Evolutionary conservation across 257 asterid genomes (phyloP).

Genomic region (Handroanthus guayacan): DNA sequence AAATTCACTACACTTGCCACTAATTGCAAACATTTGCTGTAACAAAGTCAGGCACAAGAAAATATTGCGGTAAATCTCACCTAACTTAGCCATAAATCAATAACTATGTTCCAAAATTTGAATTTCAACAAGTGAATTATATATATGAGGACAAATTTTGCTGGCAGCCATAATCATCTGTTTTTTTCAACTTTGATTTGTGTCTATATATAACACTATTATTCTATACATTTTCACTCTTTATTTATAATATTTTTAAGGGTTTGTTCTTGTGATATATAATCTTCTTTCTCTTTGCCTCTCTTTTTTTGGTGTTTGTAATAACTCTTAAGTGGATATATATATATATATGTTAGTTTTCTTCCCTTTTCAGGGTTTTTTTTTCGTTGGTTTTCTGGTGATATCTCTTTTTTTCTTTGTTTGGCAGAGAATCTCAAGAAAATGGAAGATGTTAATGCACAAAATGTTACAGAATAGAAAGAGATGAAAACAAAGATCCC

Average conservation of each 20-base stretch:
- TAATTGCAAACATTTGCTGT: background rate
- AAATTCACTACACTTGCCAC: background rate
- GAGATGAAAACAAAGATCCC: conserved; percentile 7
- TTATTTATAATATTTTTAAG: background rate
- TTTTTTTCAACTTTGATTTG: no score
- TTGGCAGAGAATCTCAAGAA: no score
- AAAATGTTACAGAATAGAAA: no score
- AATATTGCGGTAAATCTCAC: background rate
- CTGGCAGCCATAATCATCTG: conserved; percentile 26
- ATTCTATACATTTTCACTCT: no score
- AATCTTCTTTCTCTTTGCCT: background rate
- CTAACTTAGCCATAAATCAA: background rate
- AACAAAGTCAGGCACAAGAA: background rate
- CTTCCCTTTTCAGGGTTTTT: background rate
- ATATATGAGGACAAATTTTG: conserved; percentile 4
- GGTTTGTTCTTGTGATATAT: background rate
- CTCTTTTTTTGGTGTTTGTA: background rate
- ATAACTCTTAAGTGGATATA: no score
- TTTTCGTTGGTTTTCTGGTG: background rate
- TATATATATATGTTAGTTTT: background rate
- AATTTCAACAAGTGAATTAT: conserved; percentile 22
- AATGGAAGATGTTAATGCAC: background rate
- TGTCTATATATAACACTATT: no score
- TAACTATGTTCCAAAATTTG: background rate
- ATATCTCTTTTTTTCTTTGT: background rate